A percentile compares a stretch with the other conserved stretches of the same genome.
phyloP scores from a whole-genome alignment of 164 flowering plant species.

The Stephania cephalantha region DNA sequence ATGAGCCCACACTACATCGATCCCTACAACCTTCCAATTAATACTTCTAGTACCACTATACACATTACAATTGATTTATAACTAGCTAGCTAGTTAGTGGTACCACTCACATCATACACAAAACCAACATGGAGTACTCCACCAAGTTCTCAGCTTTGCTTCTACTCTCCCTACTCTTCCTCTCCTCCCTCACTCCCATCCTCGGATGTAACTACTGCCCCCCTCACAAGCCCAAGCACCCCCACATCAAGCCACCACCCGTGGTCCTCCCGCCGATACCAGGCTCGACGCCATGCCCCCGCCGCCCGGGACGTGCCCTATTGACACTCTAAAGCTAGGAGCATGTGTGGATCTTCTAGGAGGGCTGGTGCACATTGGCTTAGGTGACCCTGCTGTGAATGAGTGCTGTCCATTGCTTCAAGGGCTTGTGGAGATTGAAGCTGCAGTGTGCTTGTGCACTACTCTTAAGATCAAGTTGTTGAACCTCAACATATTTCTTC shows the following conservation, averaged over 20 bases:
- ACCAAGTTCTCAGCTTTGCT: conserved; percentile 40
- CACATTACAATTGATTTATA: not conserved
- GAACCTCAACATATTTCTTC: conserved; percentile 56
- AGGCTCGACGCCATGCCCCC: conserved; percentile 19
- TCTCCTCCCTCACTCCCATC: conserved; percentile 43
- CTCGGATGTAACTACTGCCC: conserved; percentile 46
- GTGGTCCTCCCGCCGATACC: conserved; percentile 14
- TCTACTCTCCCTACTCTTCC: conserved; percentile 45
- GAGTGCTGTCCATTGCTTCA: conserved; percentile 61
- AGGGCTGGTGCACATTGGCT: conserved; percentile 64
- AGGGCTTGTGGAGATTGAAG: conserved; percentile 68
- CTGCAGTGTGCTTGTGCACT: conserved; percentile 73
- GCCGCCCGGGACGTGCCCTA: conserved; percentile 48
- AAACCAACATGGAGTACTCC: conserved; percentile 27
- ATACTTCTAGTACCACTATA: not conserved
- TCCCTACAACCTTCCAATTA: not conserved
- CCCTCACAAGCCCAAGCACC: conserved; percentile 19
- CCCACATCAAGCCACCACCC: not conserved
- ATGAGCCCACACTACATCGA: not conserved
- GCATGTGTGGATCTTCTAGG: conserved; percentile 78
- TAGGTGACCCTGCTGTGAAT: conserved; percentile 64
- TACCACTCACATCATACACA: no score
- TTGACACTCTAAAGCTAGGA: conserved; percentile 60
- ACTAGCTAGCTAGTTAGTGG: no score
- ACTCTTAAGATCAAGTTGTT: conserved; percentile 63